Evolutionary conservation across 2,329 filamentous ascomycete genomes (phyloP).

Genomic region (Balansia obtecta): DNA sequence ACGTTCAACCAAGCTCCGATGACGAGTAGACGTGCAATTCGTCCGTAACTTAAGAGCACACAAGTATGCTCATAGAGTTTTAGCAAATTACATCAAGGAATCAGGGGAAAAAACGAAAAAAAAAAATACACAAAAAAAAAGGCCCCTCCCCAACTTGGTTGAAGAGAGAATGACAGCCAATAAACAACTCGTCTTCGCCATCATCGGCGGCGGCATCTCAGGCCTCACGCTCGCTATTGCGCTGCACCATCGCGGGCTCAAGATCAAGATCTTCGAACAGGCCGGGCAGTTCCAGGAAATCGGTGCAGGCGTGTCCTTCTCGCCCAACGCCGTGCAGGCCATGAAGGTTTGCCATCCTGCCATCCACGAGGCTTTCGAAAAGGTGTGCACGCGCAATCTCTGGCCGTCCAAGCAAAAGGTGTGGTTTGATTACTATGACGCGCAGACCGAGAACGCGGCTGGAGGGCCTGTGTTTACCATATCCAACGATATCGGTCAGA

Average conservation of each 20-base stretch:
- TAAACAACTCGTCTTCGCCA: constrained; percentile 16
- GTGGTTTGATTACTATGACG: constrained; percentile 10
- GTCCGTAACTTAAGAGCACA: neutral
- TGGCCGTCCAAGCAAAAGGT: constrained; percentile 4
- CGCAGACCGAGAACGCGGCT: neutral
- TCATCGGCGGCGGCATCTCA: constrained; percentile 39
- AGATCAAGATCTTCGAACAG: constrained; percentile 34
- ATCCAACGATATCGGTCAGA: constrained; percentile 14
- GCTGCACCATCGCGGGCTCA: constrained; percentile 28
- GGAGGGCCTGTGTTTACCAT: constrained; percentile 1
- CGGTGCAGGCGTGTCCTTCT: constrained; percentile 39
- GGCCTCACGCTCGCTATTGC: constrained; percentile 36
- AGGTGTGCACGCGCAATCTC: constrained; percentile 6
- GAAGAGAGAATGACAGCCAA: neutral
- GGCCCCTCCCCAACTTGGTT: neutral
- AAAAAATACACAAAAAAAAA: no score
- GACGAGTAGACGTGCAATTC: neutral
- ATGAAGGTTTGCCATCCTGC: constrained; percentile 26
- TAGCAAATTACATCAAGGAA: no score
- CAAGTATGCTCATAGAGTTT: no score
- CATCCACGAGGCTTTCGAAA: constrained; percentile 18
- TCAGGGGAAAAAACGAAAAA: neutral
- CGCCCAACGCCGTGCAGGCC: constrained; percentile 36
- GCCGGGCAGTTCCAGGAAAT: constrained; percentile 29
- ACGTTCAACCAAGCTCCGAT: neutral